These are phyloP conservation scores for Botrytis aclada DNA, from an alignment of 2,329 filamentous ascomycete genomes.

Conservation along the genomic window DNA sequence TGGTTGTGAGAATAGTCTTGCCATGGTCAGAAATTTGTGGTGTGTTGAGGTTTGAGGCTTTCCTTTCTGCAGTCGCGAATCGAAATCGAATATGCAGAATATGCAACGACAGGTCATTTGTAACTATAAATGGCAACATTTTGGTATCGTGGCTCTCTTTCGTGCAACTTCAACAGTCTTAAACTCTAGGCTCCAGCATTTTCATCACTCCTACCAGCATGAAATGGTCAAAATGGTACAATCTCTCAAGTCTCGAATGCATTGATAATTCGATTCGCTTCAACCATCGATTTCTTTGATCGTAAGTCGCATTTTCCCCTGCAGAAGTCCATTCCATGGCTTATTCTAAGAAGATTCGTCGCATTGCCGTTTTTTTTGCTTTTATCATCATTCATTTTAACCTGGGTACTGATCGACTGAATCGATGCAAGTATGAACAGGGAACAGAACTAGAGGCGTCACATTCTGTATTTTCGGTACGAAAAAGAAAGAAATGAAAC, in stretches of 20 bases:
- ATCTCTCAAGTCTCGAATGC: not conserved
- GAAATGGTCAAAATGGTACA: not conserved
- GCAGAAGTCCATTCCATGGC: conserved; percentile 6
- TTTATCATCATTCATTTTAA: not conserved
- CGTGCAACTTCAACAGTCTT: conserved; percentile 14
- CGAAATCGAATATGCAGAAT: conserved; percentile 16
- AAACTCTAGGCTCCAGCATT: conserved; percentile 17
- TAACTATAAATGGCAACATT: conserved; percentile 13
- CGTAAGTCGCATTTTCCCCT: conserved; percentile 5
- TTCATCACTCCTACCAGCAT: conserved; percentile 3
- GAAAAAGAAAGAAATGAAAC: conserved; percentile 12
- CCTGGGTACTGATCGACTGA: not conserved
- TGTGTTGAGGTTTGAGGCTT: conserved; percentile 1
- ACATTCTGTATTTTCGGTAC: not conserved
- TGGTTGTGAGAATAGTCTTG: not conserved
- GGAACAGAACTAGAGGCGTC: not conserved
- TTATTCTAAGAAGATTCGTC: not conserved
- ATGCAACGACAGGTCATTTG: conserved; percentile 11
- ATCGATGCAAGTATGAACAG: conserved; percentile 4
- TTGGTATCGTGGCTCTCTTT: conserved; percentile 4
- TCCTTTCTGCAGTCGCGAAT: conserved; percentile 11
- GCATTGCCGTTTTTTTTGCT: not conserved
- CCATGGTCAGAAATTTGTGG: not conserved
- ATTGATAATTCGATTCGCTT: not conserved
- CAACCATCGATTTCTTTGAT: not conserved